These are phyloP conservation scores for Rhizopogon sp. DNA, from an alignment of 768 basidiomycete species.

Conservation along the genomic window DNA sequence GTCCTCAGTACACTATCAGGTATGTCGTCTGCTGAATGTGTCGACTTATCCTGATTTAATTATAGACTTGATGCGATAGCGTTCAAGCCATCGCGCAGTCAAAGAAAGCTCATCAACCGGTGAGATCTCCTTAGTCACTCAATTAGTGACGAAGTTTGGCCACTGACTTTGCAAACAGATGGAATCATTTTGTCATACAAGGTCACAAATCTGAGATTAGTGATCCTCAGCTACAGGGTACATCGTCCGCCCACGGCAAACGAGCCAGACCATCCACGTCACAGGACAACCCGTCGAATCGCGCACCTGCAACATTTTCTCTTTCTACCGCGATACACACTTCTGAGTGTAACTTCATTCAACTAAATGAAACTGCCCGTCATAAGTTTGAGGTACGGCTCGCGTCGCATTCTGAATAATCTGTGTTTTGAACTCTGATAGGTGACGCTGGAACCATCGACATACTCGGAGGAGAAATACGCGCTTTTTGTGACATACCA, in stretches of 20 bases:
- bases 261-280: not conserved
- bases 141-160: not conserved
- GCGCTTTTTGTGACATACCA: conserved; percentile 77
- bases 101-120: conserved; percentile 73
- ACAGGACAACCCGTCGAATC: conserved; percentile 1
- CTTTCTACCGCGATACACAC: conserved; percentile 49
- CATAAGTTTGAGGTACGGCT: conserved; percentile 59
- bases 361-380: conserved; percentile 21
- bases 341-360: conserved; percentile 39
- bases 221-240: not conserved
- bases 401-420: not conserved
- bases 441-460: conserved; percentile 74
- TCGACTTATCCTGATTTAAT: not conserved
- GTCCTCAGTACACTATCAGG: conserved; percentile 95
- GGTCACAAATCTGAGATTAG: conserved; percentile 30
- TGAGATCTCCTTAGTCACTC: conserved; percentile 19
- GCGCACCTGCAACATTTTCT: conserved; percentile 26
- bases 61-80: conserved; percentile 58
- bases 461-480: conserved; percentile 78
- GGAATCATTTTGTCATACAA: conserved; percentile 62
- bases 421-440: conserved; percentile 21
- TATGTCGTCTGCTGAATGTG: conserved; percentile 24
- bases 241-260: not conserved
- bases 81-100: conserved; percentile 70
- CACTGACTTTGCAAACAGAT: conserved; percentile 36